A percentile compares a stretch with the other conserved stretches of the same genome.
These are phyloP conservation scores for Thraustochytrium striatum DNA, from an alignment of 352 stramenopile genomes.

Conservation along the genomic window DNA sequence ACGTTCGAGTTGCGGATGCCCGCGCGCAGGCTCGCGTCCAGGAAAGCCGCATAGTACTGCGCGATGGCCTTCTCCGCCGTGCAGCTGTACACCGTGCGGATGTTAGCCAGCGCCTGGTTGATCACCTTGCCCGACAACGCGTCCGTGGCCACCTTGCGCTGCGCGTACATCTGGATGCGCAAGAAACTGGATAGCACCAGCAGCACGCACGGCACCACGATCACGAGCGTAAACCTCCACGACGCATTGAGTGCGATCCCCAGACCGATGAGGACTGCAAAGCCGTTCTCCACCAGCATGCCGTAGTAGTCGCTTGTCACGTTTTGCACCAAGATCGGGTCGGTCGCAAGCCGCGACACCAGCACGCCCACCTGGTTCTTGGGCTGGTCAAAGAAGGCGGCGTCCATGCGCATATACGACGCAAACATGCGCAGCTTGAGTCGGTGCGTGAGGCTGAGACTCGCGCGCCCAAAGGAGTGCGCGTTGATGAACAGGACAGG, in stretches of 20 bases:
- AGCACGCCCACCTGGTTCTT: conserved; percentile 69
- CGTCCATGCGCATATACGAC: conserved; percentile 67
- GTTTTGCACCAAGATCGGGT: conserved; percentile 67
- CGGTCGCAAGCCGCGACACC: conserved; percentile 63
- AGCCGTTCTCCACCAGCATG: conserved; percentile 60
- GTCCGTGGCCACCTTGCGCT: conserved; percentile 30
- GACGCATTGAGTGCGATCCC: conserved; percentile 64
- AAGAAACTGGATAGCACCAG: conserved; percentile 57
- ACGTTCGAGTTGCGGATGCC: conserved; percentile 10
- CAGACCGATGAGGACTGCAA: conserved; percentile 61
- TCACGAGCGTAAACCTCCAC: conserved; percentile 67
- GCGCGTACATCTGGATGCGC: conserved; percentile 8
- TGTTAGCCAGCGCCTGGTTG: conserved; percentile 52
- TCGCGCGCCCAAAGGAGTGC: conserved; percentile 62
- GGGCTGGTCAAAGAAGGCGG: conserved; percentile 72
- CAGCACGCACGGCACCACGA: conserved; percentile 64
- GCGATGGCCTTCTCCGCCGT: conserved; percentile 45
- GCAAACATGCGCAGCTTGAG: conserved; percentile 59
- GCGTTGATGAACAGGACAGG: conserved; percentile 59
- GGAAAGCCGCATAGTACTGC: conserved; percentile 47
- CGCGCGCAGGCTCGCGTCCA: background rate
- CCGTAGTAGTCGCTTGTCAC: conserved; percentile 64
- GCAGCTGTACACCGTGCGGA: conserved; percentile 55
- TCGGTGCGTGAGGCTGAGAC: conserved; percentile 60
- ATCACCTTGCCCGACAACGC: conserved; percentile 48